phyloP scores from a whole-genome alignment of 805 yeast species.

The Lachancea dasiensis region DNA sequence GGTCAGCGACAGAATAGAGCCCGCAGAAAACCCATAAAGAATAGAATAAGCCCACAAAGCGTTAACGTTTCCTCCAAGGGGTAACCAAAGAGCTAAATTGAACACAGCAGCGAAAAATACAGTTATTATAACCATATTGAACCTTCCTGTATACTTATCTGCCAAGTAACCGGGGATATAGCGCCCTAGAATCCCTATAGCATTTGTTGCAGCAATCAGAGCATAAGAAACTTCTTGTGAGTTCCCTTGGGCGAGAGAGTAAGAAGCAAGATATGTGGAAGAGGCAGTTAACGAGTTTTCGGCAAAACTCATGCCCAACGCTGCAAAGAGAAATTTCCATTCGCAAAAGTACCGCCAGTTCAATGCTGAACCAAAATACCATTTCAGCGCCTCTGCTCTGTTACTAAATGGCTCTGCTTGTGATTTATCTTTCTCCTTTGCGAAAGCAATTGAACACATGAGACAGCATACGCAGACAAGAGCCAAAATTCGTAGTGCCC shows the following conservation, averaged over 20 bases:
- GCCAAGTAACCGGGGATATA: constrained; percentile 41
- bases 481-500: constrained; percentile 55
- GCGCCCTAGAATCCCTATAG: constrained; percentile 43
- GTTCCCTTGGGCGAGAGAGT: constrained; percentile 46
- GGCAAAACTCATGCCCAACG: constrained; percentile 40
- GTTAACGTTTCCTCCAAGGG: constrained; percentile 33
- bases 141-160: constrained; percentile 43
- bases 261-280: constrained; percentile 48
- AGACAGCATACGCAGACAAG: constrained; percentile 41
- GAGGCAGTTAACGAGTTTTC: constrained; percentile 44
- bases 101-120: constrained; percentile 34
- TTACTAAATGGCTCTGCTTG: constrained; percentile 35
- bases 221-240: constrained; percentile 39
- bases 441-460: constrained; percentile 32
- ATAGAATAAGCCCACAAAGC: constrained; percentile 40
- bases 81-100: constrained; percentile 39
- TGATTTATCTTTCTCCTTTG: constrained; percentile 36
- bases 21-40: constrained; percentile 51
- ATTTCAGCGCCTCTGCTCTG: constrained; percentile 27
- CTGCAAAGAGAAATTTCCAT: constrained; percentile 37
- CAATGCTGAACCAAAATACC: constrained; percentile 28
- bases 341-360: constrained; percentile 39
- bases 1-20: constrained; percentile 51
- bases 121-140: constrained; percentile 43
- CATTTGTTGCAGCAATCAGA: constrained; percentile 42